Conservation (phyloP, 2,329 filamentous ascomycete species). For the Pestalotiopsis sp. region DNA sequence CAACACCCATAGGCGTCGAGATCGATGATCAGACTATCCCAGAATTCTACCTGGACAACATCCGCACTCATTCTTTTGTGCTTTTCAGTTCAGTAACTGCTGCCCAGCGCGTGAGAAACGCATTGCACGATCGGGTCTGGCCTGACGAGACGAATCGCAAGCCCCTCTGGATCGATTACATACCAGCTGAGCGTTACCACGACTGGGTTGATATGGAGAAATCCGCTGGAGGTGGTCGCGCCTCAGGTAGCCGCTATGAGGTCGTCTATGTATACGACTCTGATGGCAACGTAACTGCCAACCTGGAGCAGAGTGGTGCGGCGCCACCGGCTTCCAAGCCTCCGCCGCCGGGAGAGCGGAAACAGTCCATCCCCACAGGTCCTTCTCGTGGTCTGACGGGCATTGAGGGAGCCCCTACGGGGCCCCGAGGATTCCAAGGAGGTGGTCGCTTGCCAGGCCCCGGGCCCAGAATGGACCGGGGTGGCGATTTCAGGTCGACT, state of each 20-base stretch:
- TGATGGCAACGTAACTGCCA: constrained; percentile 57
- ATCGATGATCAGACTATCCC: constrained; percentile 59
- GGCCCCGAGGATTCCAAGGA: constrained; percentile 40
- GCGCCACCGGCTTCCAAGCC: constrained; percentile 23
- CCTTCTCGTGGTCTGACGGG: constrained; percentile 30
- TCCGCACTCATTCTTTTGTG: constrained; percentile 87
- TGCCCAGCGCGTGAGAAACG: constrained; percentile 75
- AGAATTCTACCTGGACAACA: constrained; percentile 78
- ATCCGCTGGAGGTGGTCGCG: constrained; percentile 42
- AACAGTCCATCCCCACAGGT: constrained; percentile 30
- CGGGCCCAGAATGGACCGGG: constrained; percentile 22
- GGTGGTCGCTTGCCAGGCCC: constrained; percentile 25
- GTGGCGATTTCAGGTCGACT: constrained; percentile 35
- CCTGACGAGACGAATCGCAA: constrained; percentile 86
- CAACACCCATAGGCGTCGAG: constrained; percentile 56
- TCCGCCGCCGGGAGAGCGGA: constrained; percentile 22
- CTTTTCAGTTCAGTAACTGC: constrained; percentile 69
- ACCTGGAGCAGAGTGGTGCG: constrained; percentile 51
- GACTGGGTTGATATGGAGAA: constrained; percentile 77
- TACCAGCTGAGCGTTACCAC: constrained; percentile 73
- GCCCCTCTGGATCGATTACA: constrained; percentile 84
- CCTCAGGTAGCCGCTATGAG: constrained; percentile 64
- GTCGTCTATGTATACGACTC: constrained; percentile 67
- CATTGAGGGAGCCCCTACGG: constrained; percentile 37
- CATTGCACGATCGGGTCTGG: constrained; percentile 80